phyloP scores from a whole-genome alignment of 1,139 yeast genomes.

The Cylindricascospora bacillispora region DNA sequence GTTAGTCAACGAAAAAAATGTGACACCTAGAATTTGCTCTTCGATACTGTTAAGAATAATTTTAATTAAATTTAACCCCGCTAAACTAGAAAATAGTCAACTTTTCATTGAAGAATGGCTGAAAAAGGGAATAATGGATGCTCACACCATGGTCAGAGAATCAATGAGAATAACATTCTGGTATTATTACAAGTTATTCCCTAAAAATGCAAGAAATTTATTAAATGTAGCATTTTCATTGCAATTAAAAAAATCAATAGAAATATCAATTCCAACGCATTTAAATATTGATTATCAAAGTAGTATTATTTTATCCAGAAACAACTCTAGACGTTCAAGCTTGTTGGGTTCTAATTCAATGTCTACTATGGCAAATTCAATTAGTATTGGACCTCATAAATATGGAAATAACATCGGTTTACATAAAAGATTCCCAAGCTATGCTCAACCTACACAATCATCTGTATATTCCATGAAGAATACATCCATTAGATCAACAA shows the following conservation, averaged over 20 bases:
- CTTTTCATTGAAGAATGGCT: conserved; percentile 43
- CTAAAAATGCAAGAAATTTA: conserved; percentile 30
- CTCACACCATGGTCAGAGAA: conserved; percentile 71
- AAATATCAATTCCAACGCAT: conserved; percentile 39
- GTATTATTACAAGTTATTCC: conserved; percentile 44
- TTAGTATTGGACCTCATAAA: background rate
- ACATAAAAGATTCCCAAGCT: conserved; percentile 20
- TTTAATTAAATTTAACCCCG: conserved; percentile 34
- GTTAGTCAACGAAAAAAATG: conserved; percentile 54
- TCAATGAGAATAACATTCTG: conserved; percentile 64
- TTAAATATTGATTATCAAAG: conserved; percentile 16
- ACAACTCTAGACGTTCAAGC: conserved; percentile 11
- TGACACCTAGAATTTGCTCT: conserved; percentile 56
- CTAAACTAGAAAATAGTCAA: conserved; percentile 29
- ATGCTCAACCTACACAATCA: conserved; percentile 25
- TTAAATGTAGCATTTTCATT: conserved; percentile 27
- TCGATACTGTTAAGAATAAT: conserved; percentile 60
- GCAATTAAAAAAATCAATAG: conserved; percentile 42
- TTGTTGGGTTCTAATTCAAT: conserved; percentile 6
- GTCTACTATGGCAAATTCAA: conserved; percentile 6
- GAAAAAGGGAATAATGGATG: conserved; percentile 56
- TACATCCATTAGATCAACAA: conserved; percentile 14
- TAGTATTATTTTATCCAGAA: conserved; percentile 3
- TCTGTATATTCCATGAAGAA: conserved; percentile 6
- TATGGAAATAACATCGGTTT: background rate